phyloP scores from a whole-genome alignment of 805 yeast genomes.

The Monosporozyma yasuniensis region DNA sequence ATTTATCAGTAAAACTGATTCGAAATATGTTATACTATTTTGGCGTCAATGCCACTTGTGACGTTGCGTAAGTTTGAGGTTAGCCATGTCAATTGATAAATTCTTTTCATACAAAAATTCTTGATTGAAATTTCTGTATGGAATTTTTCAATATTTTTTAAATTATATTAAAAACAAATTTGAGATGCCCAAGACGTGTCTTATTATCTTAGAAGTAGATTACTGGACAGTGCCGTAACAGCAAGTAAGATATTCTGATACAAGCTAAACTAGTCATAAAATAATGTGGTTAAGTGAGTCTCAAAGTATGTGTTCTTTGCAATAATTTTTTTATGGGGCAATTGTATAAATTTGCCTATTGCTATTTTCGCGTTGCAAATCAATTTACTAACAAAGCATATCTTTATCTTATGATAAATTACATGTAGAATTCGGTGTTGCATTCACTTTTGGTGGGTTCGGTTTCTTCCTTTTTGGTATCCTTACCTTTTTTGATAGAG shows the following conservation, averaged over 20 bases:
- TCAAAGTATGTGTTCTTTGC: conserved; percentile 48
- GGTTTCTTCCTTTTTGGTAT: conserved; percentile 75
- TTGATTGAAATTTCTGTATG: not conserved
- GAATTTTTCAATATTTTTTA: not conserved
- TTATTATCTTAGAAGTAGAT: not conserved
- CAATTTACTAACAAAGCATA: not conserved
- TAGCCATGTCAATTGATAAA: not conserved
- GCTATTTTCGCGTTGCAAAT: not conserved
- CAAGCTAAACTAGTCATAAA: not conserved
- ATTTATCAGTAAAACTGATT: not conserved
- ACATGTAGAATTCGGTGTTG: conserved; percentile 77
- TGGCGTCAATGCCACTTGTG: not conserved
- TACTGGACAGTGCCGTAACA: not conserved
- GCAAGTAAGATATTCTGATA: not conserved
- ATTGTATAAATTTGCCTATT: not conserved
- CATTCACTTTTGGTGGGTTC: conserved; percentile 76
- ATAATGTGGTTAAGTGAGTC: conserved; percentile 66
- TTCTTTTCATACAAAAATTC: not conserved
- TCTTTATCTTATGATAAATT: not conserved
- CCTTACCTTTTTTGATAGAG: conserved; percentile 78
- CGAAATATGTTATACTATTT: not conserved
- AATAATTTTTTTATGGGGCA: not conserved
- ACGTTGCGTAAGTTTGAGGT: not conserved
- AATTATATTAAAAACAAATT: not conserved
- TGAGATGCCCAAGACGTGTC: not conserved